These are phyloP conservation scores for Meyerozyma elateridarum DNA, from an alignment of 1,139 yeast species.

Conservation along the genomic window DNA sequence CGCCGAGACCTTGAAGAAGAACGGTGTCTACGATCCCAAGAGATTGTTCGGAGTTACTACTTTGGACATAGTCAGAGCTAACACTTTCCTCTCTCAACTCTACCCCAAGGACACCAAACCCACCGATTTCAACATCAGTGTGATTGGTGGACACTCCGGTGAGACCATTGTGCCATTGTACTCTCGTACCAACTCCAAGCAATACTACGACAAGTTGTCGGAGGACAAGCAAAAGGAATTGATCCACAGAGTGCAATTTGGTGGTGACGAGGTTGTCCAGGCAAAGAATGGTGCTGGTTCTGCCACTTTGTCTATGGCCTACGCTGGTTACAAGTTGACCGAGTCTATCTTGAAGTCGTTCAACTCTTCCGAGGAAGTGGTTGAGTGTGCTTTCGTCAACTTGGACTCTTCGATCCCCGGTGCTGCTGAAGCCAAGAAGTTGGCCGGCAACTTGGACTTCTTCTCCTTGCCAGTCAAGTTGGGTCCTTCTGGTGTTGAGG, in stretches of 20 bases:
- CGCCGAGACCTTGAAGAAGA: constrained; percentile 84
- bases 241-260: constrained; percentile 92
- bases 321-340: constrained; percentile 94
- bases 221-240: constrained; percentile 45
- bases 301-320: constrained; percentile 98
- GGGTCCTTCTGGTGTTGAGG: constrained; percentile 85
- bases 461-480: constrained; percentile 90
- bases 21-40: constrained; percentile 86
- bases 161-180: constrained; percentile 94
- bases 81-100: constrained; percentile 81
- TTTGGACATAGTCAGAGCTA: constrained; percentile 88
- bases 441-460: constrained; percentile 79
- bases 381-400: constrained; percentile 72
- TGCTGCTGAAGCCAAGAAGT: constrained; percentile 74
- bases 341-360: constrained; percentile 78
- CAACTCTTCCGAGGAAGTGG: constrained; percentile 54
- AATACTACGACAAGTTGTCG: constrained; percentile 18
- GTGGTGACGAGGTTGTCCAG: constrained; percentile 98
- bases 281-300: constrained; percentile 99
- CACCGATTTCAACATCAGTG: constrained; percentile 67
- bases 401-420: constrained; percentile 40
- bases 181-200: constrained; percentile 45
- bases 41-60: constrained; percentile 97
- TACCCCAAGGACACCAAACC: constrained; percentile 51
- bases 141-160: constrained; percentile 98